These are phyloP conservation scores for Yamadazyma songkhlaensis DNA, from an alignment of 1,139 yeast species.

Conservation along the genomic window DNA sequence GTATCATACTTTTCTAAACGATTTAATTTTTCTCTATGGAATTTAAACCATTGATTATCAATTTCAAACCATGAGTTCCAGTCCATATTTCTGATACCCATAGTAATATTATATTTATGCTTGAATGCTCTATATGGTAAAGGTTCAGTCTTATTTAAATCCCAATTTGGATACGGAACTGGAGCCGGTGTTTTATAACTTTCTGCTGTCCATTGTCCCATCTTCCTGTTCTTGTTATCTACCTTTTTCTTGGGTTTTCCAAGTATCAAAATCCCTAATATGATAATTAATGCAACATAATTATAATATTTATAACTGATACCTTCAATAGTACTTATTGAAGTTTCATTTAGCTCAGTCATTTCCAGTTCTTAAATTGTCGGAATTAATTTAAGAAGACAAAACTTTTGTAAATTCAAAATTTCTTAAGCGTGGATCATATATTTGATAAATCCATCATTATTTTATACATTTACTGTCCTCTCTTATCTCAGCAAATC, in stretches of 20 bases:
- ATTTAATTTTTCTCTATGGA: constrained; percentile 48
- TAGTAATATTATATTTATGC: constrained; percentile 53
- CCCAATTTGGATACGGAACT: constrained; percentile 47
- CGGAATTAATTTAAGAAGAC: too few species aligned
- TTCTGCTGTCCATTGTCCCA: constrained; percentile 55
- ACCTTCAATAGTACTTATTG: neutral
- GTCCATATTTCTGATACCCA: constrained; percentile 66
- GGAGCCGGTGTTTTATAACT: constrained; percentile 50
- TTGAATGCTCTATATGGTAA: constrained; percentile 62
- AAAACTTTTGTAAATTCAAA: too few species aligned
- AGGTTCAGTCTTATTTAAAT: constrained; percentile 48
- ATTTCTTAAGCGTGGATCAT: too few species aligned
- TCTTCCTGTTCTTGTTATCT: constrained; percentile 13
- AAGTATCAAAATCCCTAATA: constrained; percentile 7
- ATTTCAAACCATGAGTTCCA: constrained; percentile 62
- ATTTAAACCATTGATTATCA: constrained; percentile 61
- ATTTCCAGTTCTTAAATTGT: neutral
- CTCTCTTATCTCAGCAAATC: constrained; percentile 2
- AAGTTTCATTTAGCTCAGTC: constrained; percentile 3
- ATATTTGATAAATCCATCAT: too few species aligned
- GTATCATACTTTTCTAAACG: constrained; percentile 46
- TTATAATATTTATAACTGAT: constrained; percentile 7
- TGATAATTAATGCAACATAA: constrained; percentile 7
- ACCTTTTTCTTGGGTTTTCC: constrained; percentile 3
- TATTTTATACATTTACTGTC: too few species aligned